These are phyloP conservation scores for Trichocladium antarcticum DNA, from an alignment of 495 filamentous ascomycete genomes.

Conservation along the genomic window DNA sequence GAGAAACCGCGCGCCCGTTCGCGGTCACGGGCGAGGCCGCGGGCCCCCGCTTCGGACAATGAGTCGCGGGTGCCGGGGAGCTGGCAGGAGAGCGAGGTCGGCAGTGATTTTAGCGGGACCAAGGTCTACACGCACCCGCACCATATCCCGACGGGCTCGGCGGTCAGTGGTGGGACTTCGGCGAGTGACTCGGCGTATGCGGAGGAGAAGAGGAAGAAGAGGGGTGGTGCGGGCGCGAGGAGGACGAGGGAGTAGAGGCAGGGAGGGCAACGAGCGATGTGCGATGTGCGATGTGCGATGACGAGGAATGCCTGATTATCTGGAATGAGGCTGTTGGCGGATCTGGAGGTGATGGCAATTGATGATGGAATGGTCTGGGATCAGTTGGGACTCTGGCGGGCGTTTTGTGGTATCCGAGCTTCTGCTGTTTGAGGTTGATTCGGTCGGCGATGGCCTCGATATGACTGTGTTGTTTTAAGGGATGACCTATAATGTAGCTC, in stretches of 20 bases:
- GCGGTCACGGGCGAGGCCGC: conserved; percentile 5
- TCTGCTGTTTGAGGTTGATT: no score
- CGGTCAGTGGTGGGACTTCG: conserved; percentile 18
- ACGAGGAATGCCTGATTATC: no score
- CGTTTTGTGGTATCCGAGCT: no score
- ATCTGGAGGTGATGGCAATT: no score
- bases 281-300: not conserved
- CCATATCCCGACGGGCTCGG: conserved; percentile 48
- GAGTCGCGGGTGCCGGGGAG: conserved; percentile 31
- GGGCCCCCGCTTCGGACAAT: not conserved
- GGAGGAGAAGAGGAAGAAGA: conserved; percentile 28
- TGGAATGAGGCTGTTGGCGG: no score
- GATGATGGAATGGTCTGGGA: no score
- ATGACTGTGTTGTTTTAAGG: no score
- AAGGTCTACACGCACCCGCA: conserved; percentile 74
- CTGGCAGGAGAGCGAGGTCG: conserved; percentile 47
- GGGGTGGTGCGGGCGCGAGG: conserved; percentile 19
- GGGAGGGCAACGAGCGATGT: not conserved
- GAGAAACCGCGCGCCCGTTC: not conserved
- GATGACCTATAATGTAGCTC: no score
- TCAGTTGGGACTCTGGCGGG: no score
- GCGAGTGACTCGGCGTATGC: conserved; percentile 23
- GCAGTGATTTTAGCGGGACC: conserved; percentile 52
- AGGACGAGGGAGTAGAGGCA: conserved; percentile 6
- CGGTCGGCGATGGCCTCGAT: no score